Percentiles rank a stretch among this genome's conserved stretches.
phyloP scores from a whole-genome alignment of 257 asterid species.

The Parsonsia alboflavescens region DNA sequence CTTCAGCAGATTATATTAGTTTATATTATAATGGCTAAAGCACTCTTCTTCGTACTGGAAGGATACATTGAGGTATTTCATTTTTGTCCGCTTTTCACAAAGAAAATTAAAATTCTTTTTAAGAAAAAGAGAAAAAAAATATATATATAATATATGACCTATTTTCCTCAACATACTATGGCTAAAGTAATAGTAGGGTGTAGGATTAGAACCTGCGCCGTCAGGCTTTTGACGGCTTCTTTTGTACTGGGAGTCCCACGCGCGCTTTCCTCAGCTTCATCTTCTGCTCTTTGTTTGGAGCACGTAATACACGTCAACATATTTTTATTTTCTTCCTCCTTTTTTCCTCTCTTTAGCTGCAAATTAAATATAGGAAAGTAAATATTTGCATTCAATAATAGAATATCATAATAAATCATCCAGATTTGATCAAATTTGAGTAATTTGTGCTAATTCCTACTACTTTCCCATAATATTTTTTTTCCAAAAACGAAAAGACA shows the following conservation, averaged over 20 bases:
- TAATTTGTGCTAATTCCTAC: not conserved
- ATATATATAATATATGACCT: too few relatives aligned
- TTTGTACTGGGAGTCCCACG: constrained; percentile 85
- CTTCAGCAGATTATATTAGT: not conserved
- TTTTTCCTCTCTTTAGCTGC: constrained; percentile 23
- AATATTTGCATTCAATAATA: not conserved
- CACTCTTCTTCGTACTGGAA: constrained; percentile 3
- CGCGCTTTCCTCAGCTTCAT: constrained; percentile 56
- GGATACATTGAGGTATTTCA: not conserved
- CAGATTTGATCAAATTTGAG: not conserved
- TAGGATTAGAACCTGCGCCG: constrained; percentile 69
- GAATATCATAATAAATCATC: not conserved
- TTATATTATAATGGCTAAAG: not conserved
- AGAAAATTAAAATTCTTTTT: not conserved
- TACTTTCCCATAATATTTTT: too few relatives aligned
- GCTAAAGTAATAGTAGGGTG: constrained; percentile 4
- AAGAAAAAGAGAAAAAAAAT: too few relatives aligned
- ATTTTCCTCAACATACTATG: not conserved
- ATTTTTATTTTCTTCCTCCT: constrained; percentile 9
- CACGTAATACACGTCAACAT: constrained; percentile 99
- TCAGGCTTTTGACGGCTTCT: constrained; percentile 99
- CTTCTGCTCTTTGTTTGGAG: constrained; percentile 80
- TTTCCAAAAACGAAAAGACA: too few relatives aligned
- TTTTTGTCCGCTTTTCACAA: constrained; percentile 18
- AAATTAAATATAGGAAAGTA: not conserved